Evolutionary conservation across 1,139 yeast genomes (phyloP).

Genomic region (Arxiozyma slooffiae): DNA sequence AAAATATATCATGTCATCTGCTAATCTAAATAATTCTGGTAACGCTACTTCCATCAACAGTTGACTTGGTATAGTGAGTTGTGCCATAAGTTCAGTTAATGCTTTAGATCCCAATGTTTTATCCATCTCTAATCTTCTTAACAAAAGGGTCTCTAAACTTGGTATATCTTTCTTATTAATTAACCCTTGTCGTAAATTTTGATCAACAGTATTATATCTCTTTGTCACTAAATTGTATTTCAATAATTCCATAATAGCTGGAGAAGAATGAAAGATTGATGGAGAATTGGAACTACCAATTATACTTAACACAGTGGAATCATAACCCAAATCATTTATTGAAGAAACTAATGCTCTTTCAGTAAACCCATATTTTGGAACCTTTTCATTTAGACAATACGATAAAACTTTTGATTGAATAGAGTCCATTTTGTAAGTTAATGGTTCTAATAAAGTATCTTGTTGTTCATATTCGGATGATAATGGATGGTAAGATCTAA

Average conservation of each 20-base stretch:
- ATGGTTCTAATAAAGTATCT: constrained; percentile 15
- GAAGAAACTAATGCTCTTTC: constrained; percentile 53
- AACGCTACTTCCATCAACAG: constrained; percentile 30
- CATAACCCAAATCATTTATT: constrained; percentile 49
- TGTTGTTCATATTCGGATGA: constrained; percentile 20
- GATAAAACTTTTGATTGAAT: constrained; percentile 36
- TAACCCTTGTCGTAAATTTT: constrained; percentile 17
- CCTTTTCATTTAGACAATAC: constrained; percentile 40
- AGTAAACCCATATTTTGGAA: constrained; percentile 65
- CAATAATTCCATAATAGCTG: constrained; percentile 52
- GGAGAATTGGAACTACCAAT: constrained; percentile 35
- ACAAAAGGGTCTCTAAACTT: constrained; percentile 40
- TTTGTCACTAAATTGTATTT: constrained; percentile 53
- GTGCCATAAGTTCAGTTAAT: constrained; percentile 31
- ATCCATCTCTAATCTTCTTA: constrained; percentile 56
- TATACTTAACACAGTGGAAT: constrained; percentile 57
- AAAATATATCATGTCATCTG: constrained; percentile 74
- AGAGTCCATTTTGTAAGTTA: constrained; percentile 27
- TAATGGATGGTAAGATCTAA: constrained; percentile 21
- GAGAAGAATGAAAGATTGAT: constrained; percentile 31
- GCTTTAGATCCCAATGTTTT: constrained; percentile 39
- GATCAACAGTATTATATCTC: constrained; percentile 37
- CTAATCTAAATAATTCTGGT: constrained; percentile 59
- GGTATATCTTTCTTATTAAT: constrained; percentile 15
- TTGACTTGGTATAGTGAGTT: constrained; percentile 30